Percentiles rank a stretch among this genome's conserved stretches.
phyloP scores from a whole-genome alignment of 108 stramenopile species.

The Hondaea fermentalgiana region DNA sequence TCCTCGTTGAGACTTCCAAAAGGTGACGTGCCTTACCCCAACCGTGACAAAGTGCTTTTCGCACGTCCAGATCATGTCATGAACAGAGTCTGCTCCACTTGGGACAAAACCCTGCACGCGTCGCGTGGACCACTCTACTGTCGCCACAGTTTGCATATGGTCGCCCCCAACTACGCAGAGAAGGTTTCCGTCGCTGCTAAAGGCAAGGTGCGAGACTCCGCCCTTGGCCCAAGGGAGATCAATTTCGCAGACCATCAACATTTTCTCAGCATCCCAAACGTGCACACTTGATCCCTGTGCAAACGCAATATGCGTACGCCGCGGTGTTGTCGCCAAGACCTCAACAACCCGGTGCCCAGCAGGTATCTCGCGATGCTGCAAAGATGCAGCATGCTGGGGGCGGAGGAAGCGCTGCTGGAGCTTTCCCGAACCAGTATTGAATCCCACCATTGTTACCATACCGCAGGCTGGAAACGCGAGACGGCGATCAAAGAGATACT shows the following conservation, averaged over 20 bases:
- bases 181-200: not conserved
- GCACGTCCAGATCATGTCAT: not conserved
- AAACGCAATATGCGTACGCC: not conserved
- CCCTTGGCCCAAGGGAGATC: not conserved
- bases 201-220: not conserved
- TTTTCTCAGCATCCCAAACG: not conserved
- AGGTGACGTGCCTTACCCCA: not conserved
- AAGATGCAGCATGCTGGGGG: not conserved
- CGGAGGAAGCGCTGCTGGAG: not conserved
- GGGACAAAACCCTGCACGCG: not conserved
- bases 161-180: not conserved
- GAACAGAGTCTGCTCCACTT: not conserved
- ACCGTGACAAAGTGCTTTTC: not conserved
- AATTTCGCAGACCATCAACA: not conserved
- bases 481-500: not conserved
- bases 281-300: not conserved
- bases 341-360: too few relatives aligned
- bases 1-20: not conserved
- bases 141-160: not conserved
- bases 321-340: too few relatives aligned
- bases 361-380: too few relatives aligned
- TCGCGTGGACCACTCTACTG: not conserved
- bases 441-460: not conserved
- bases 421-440: not conserved
- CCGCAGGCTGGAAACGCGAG: not conserved